Conservation (phyloP, 1,139 yeast species). For the Pichia sp. region DNA sequence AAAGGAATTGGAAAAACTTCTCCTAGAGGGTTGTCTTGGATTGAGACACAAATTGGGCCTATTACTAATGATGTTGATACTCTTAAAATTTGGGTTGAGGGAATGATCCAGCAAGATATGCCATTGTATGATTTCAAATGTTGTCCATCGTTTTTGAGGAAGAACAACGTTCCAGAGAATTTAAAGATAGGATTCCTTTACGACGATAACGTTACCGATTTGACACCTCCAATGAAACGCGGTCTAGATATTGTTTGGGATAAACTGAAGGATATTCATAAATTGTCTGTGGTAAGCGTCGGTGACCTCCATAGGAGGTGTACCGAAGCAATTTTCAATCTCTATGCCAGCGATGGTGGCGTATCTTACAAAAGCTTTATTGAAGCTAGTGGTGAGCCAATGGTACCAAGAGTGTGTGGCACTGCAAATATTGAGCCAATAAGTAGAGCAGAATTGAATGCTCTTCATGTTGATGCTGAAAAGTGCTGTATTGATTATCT, state of each 20-base stretch:
- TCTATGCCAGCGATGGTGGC: constrained; percentile 60
- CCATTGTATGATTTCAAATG: constrained; percentile 55
- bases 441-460: constrained; percentile 40
- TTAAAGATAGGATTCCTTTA: constrained; percentile 39
- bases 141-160: constrained; percentile 52
- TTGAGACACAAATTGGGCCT: constrained; percentile 59
- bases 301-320: constrained; percentile 50
- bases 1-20: constrained; percentile 44
- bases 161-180: constrained; percentile 33
- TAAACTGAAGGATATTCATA: constrained; percentile 40
- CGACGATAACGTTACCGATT: constrained; percentile 45
- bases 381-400: constrained; percentile 59
- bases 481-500: constrained; percentile 49
- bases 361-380: constrained; percentile 45
- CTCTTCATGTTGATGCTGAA: constrained; percentile 47
- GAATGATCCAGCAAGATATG: constrained; percentile 52
- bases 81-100: constrained; percentile 56
- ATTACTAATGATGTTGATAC: constrained; percentile 58
- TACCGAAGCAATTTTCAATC: constrained; percentile 44
- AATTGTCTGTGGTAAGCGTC: constrained; percentile 43
- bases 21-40: constrained; percentile 54
- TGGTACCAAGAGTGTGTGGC: constrained; percentile 55
- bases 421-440: constrained; percentile 55
- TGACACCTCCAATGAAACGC: constrained; percentile 53
- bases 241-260: constrained; percentile 40